Base-by-base conservation (phyloP, 805 yeast species). In the Kluyveromyces starmeri region DNA sequence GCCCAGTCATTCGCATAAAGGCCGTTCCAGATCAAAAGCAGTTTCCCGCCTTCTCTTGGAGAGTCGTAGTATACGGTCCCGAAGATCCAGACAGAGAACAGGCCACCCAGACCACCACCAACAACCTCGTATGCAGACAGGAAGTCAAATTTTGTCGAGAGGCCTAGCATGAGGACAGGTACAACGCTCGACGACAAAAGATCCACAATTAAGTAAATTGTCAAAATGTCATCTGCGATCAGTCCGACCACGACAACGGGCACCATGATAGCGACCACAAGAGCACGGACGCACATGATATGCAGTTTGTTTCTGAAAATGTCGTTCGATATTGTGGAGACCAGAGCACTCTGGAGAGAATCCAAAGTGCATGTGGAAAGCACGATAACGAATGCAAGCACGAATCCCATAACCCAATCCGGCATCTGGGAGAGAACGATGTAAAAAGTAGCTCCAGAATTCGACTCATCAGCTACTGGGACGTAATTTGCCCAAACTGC, bases 331-430 rank as follows among this genome's bases (percentile, higher is more conserved):
- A 88, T 74, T 1, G 94, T 75, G 7, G 96, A 83, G 1, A 84
- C 83, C 68, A 83, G 68, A 6, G 94, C 95, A 32, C 92, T 79
- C 55, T 85, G 95, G 47, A 84, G 65, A 2, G 94, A 80, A 55
- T 85, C 96, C 58, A 86, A 75, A 0, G 95, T 82, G 53, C 95
- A 86, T 0, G 95, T 83, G 5, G 95, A 83, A 41, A 88, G 64
- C 23, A 78, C 64, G 26, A 80, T 71, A 21, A 75, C 65, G 51
- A 86, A 83, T 13, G 86, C 82, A 38, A 88, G 61, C 6, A 84
- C 78, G 50, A 88, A 77, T 1, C 89, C 95, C 45, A 80, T 70
- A 7, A 86, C 74, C 96, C 96, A 86, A 12, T 72, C 68, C 5
- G 94, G 89, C 77, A 86, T 73, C 38, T 74, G 64, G 12, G 75